phyloP scores from a whole-genome alignment of 2,329 filamentous ascomycete species.

The Ophiostoma himal-ulmi region DNA sequence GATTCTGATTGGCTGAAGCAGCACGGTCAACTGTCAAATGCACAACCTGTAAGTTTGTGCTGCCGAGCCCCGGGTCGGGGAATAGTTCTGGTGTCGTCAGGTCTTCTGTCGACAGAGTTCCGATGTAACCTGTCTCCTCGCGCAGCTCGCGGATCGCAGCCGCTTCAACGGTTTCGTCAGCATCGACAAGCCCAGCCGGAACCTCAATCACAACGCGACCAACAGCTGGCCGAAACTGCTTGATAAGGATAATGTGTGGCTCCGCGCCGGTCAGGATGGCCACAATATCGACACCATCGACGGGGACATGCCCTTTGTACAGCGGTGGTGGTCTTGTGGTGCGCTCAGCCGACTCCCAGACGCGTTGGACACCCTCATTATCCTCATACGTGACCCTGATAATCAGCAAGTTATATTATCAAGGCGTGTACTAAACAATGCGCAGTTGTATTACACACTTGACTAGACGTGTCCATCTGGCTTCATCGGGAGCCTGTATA shows the following conservation, averaged over 20 bases:
- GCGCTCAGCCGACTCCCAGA: conserved; percentile 70
- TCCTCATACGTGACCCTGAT: conserved; percentile 57
- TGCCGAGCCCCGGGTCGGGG: conserved; percentile 57
- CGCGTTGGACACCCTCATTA: conserved; percentile 51
- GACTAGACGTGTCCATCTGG: conserved; percentile 55
- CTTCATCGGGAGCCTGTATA: conserved; percentile 45
- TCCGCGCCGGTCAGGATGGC: conserved; percentile 53
- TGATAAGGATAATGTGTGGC: conserved; percentile 57
- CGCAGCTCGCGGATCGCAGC: conserved; percentile 58
- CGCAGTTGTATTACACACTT: conserved; percentile 41
- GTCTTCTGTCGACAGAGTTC: conserved; percentile 28
- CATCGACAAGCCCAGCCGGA: conserved; percentile 59
- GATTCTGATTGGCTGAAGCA: conserved; percentile 62
- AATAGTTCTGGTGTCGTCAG: conserved; percentile 11
- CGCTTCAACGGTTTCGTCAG: conserved; percentile 54
- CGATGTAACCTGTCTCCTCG: conserved; percentile 63
- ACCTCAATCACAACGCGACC: conserved; percentile 57
- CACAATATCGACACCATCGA: conserved; percentile 69
- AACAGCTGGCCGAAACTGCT: conserved; percentile 60
- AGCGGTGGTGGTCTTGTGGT: conserved; percentile 50
- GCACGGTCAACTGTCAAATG: conserved; percentile 68
- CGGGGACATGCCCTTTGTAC: conserved; percentile 42
- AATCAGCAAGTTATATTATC: not conserved
- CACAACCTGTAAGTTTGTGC: conserved; percentile 62
- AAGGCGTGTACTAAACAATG: too few relatives aligned